Conservation (phyloP, 2,329 filamentous ascomycete species). For the Penicillium occitanis region DNA sequence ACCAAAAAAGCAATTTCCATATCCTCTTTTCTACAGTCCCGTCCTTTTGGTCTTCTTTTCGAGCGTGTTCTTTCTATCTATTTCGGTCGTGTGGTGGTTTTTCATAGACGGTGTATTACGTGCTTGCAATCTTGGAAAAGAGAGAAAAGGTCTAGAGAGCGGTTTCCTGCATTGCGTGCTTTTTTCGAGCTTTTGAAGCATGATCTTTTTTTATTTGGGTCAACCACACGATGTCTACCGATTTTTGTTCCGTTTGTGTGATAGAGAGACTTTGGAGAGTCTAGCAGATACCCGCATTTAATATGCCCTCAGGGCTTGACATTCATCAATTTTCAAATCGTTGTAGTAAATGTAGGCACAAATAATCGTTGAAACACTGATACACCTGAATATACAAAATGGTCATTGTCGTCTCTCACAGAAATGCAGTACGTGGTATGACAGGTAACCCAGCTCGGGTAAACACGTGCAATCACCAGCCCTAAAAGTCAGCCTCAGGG, state of each 20-base stretch:
- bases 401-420: no score
- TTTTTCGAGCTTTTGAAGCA: neutral
- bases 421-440: no score
- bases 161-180: neutral
- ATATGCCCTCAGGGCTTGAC: conserved; percentile 3
- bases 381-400: neutral
- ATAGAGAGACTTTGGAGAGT: conserved; percentile 3
- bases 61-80: conserved; percentile 3
- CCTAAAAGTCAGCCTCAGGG: neutral
- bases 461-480: neutral
- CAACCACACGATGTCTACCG: neutral
- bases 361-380: neutral
- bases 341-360: neutral
- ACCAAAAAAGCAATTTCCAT: neutral
- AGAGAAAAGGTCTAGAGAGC: neutral
- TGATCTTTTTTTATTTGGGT: conserved; percentile 1
- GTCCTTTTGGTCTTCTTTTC: conserved; percentile 11
- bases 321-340: neutral
- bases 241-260: conserved; percentile 1
- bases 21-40: conserved; percentile 14
- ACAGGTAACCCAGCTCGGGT: neutral
- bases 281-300: conserved; percentile 14
- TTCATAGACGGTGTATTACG: conserved; percentile 7
- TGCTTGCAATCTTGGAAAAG: neutral
- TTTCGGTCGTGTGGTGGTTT: conserved; percentile 1